A percentile compares a stretch with the other conserved stretches of the same genome.
These are phyloP conservation scores for Hypericum perforatum DNA, from an alignment of 345 rosid species.

Conservation along the genomic window DNA sequence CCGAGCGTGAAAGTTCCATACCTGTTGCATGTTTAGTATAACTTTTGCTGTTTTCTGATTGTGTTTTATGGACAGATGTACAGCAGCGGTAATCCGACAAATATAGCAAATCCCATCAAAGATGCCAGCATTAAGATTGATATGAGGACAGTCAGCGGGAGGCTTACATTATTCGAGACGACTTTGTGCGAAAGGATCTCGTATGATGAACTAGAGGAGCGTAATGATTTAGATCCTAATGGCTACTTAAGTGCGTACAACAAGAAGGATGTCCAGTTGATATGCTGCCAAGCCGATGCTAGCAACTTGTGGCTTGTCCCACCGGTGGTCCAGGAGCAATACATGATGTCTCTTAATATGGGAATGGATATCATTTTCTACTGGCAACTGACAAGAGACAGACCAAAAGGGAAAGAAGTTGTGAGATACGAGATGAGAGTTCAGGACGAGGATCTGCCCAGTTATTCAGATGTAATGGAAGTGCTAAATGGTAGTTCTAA, in stretches of 20 bases:
- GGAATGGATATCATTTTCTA: slow-evolving; percentile 30
- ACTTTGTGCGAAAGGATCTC: slow-evolving; percentile 33
- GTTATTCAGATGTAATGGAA: slow-evolving; percentile 22
- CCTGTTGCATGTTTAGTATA: too few relatives aligned
- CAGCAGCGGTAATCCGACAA: slow-evolving; percentile 44
- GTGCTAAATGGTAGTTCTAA: slow-evolving; percentile 31
- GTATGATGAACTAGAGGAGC: slow-evolving; percentile 21
- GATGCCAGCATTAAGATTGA: slow-evolving; percentile 34
- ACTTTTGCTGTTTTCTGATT: too few relatives aligned
- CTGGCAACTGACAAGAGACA: slow-evolving; percentile 32
- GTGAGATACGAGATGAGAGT: slow-evolving; percentile 31
- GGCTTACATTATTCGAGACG: slow-evolving; percentile 32
- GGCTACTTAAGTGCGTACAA: slow-evolving; percentile 28
- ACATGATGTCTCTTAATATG: slow-evolving; percentile 22
- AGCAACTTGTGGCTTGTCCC: slow-evolving; percentile 37
- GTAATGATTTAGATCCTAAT: slow-evolving; percentile 24
- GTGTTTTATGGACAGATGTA: slow-evolving; percentile 26
- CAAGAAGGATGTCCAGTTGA: slow-evolving; percentile 33
- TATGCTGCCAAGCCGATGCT: slow-evolving; percentile 46
- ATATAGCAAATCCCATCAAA: slow-evolving; percentile 40
- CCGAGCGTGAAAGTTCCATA: background rate
- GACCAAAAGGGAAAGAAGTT: slow-evolving; percentile 38
- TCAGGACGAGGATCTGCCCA: slow-evolving; percentile 30
- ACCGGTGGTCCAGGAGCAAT: slow-evolving; percentile 31
- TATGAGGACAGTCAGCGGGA: slow-evolving; percentile 32